Evolutionary conservation across 768 basidiomycete genomes (phyloP), one percentile per base, ranked within the genome.

Genomic region (Russula vinacea): DNA sequence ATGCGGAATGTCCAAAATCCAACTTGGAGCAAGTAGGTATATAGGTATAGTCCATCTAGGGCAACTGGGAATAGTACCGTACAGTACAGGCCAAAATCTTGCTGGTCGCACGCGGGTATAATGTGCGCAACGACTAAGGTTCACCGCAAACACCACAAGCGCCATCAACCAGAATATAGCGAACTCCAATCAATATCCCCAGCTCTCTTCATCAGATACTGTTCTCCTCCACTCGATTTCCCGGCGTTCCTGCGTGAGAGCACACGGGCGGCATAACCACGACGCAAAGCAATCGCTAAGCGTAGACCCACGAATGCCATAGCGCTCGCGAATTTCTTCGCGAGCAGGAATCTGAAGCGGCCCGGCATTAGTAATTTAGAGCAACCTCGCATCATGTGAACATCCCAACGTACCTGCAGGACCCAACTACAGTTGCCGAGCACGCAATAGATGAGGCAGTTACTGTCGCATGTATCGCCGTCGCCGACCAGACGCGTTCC

Each of bases 221-320:
- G 61, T 72, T 69, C 69, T 82, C 81, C 68, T 83, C 82, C 59
- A 69, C 68, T 78, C 77, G 7, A 83, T 67, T 65, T 84, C 81
- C 29, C 77, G 74, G 37, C 74, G 73, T 64, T 80, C 81, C 70
- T 84, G 83, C 0, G 76, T 76, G 47, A 84, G 78, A n/a, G 76
- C 75, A 70, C 83, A 84, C 16, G 81, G 75, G 0, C 67, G 64
- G 69, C 83, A 84, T 58, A 73, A 83, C n/a, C 70, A 77, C 0
- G 78, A 68, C 2, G 75, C 59, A 49, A 70, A 72, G 68, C 78
- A 82, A 63, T 83, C 83, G 1, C 74, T 72, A 53, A 72, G 73
- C 7, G 71, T 64, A 24, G 74, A 72, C 10, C 83, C 84, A 29
- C 74, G 74, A 69, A 84, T 80, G 50, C 73, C 73, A 71, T 83